Base-by-base conservation (phyloP, 805 yeast species). In the Wickerhamiella sorbophila region DNA sequence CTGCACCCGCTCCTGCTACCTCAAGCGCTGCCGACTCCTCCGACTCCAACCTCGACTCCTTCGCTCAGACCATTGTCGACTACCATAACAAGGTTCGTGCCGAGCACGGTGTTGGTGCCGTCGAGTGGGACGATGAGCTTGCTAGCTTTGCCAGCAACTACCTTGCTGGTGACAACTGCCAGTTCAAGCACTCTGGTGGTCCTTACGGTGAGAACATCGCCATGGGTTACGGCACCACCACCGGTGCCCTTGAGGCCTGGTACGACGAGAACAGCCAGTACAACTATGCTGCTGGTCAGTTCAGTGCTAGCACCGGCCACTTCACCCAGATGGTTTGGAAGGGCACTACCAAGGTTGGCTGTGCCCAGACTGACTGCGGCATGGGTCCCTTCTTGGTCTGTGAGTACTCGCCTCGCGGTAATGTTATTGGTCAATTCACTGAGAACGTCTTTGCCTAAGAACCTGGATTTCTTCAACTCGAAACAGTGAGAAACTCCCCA, bases 241-340 rank as follows among this genome's bases (percentile, higher is more conserved):
- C 64, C 40, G 64, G 24, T n/a, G 81, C 84, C 2, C 74, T 76
- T 9, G 68, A 69, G 22, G 87, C 84, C 3, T 81, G 88, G 88
- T 81, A 79, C 63, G 63, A 69, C 50, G 88, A 80, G 61, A 68
- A 78, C 41, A 45, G 52, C 39, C 38, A 56, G 4, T 79, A 77
- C 63, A 61, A 70, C 55, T 75, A 68, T 61, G 55, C 67, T 21
- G 64, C 63, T 48, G 75, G 77, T 26, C 61, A 59, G 12, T 71
- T 42, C 53, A 52, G 66, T 31, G 61, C 53, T 31, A 49, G 60
- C n/a, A 75, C 85, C 37, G 87, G 87, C 40, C 94, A 83, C 61
- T 83, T 80, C 63, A 79, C 88, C 16, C 88, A 80, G 58, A 65
- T 82, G 39, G 72, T 82, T 27, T 82, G 93, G 93, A 70, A 69